A percentile compares a stretch with the other conserved stretches of the same genome.
Evolutionary conservation across 1,284 basidiomycete species (phyloP).

Genomic region (Leccinum solheimii): DNA sequence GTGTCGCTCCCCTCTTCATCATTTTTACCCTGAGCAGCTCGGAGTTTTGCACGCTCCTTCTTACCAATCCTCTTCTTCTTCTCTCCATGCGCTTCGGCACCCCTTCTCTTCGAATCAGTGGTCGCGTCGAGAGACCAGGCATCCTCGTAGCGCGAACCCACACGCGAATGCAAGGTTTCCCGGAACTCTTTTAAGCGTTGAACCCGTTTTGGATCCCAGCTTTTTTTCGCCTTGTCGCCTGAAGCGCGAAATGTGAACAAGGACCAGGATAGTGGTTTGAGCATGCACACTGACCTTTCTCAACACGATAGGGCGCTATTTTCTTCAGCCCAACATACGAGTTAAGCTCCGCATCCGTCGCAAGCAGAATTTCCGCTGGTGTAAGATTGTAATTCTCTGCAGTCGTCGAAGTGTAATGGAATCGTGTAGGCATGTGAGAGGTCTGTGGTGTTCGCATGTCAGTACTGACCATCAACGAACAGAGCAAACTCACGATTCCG

Average conservation of each 20-base stretch:
- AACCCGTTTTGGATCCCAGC: conserved; percentile 64
- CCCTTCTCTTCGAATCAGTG: conserved; percentile 12
- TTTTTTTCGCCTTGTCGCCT: conserved; percentile 40
- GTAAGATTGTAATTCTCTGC: conserved; percentile 73
- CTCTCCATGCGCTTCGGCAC: conserved; percentile 27
- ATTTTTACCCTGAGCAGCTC: conserved; percentile 26
- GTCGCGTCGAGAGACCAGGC: conserved; percentile 17
- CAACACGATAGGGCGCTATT: conserved; percentile 80
- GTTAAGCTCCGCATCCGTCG: conserved; percentile 93
- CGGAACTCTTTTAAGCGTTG: conserved; percentile 79
- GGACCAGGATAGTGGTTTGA: not conserved
- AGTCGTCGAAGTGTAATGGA: conserved; percentile 83
- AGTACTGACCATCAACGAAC: conserved; percentile 5
- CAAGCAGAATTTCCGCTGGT: conserved; percentile 87
- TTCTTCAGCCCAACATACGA: conserved; percentile 87
- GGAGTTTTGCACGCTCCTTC: conserved; percentile 68
- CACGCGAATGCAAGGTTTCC: conserved; percentile 35
- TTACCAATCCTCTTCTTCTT: conserved; percentile 72
- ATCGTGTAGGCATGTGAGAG: conserved; percentile 88
- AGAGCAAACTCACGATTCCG: conserved; percentile 71
- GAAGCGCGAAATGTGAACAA: not conserved
- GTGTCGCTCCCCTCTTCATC: conserved; percentile 6
- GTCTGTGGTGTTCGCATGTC: conserved; percentile 50
- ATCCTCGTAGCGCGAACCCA: conserved; percentile 19
- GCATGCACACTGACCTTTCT: conserved; percentile 27